Evolutionary conservation across 345 rosid species (phyloP).

Genomic region (Aquilaria sinensis): DNA sequence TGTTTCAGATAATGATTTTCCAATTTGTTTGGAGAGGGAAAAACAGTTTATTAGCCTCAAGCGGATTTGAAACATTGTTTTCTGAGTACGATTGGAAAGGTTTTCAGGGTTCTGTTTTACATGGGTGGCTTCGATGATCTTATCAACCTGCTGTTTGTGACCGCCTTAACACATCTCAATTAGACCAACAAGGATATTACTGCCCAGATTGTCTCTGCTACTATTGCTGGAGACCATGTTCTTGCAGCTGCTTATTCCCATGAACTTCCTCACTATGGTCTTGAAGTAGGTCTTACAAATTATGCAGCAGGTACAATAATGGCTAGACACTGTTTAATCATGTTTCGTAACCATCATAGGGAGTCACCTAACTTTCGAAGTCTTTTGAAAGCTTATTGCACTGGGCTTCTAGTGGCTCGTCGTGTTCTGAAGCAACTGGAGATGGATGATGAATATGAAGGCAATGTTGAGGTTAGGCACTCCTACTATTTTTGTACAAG

Average conservation of each 20-base stretch:
- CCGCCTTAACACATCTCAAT: slow-evolving; percentile 11
- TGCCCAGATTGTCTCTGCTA: slow-evolving; percentile 54
- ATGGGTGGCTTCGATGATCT: too few species aligned
- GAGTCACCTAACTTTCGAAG: not conserved
- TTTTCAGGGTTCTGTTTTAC: too few species aligned
- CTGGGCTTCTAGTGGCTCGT: slow-evolving; percentile 73
- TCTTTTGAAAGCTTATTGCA: slow-evolving; percentile 44
- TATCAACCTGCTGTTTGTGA: too few species aligned
- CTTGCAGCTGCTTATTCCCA: slow-evolving; percentile 63
- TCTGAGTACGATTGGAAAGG: too few species aligned
- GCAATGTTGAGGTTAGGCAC: slow-evolving; percentile 52
- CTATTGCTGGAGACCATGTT: slow-evolving; percentile 52
- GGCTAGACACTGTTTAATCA: too few species aligned
- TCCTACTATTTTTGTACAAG: not conserved
- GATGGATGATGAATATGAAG: slow-evolving; percentile 64
- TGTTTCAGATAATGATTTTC: too few species aligned
- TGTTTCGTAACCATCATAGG: not conserved
- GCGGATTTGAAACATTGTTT: too few species aligned
- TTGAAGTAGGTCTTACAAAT: slow-evolving; percentile 63
- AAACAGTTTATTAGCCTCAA: too few species aligned
- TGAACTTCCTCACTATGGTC: slow-evolving; percentile 60
- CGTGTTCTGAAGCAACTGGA: slow-evolving; percentile 60
- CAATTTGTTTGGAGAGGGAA: too few species aligned
- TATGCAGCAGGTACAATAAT: slow-evolving; percentile 60
- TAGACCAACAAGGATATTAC: slow-evolving; percentile 58